Evolutionary conservation across 371 early-diverging fungal species (phyloP), one percentile per base, ranked within the genome.

Genomic region (Actinomortierella ambigua): DNA sequence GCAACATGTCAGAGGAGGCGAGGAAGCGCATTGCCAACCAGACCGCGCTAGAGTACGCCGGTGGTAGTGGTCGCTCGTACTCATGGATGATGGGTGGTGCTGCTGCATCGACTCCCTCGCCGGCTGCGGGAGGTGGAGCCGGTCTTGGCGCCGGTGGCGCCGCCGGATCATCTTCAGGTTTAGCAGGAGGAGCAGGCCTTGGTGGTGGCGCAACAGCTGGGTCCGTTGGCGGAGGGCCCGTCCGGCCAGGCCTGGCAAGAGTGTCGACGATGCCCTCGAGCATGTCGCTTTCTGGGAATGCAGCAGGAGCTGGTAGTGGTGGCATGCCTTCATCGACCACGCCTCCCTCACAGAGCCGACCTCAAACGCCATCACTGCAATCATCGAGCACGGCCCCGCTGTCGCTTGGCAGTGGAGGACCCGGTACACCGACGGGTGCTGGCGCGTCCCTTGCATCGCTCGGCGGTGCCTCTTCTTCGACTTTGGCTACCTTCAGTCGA

Each of bases 71-170:
- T 18, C 65, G 71, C 26, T 39, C 65, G 8, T 70, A 70, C 41
- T 70, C 71, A 0, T 92, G 92, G 92, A 92, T 92, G 92, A 82
- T 85, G 67, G 76, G 83, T n/a, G 80, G 80, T 13, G 75, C 79
- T 27, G 75, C 73, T 15, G 58, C 57, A 57, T 34, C 34, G 34
- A 34, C 34, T 34, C 34, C 34, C 4, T 34, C 34, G 7, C 34
- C 34, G 11, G 34, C 34, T 11, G 4, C 34, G 11, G 65, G 53
- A 6, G 70, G 70, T 9, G 64, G 40, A 1, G 65, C 64, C 20
- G 34, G 34, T 34, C 59, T 51, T 0, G 55, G 55, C 17, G 53
- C 53, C 11, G n/a, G n/a, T n/a, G n/a, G n/a, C n/a, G n/a, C n/a
- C n/a, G n/a, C n/a, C n/a, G n/a, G n/a, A n/a, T n/a, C n/a, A n/a